A percentile compares a stretch with the other conserved stretches of the same genome.
These are phyloP conservation scores for Bipolaris zeicola DNA, from an alignment of 2,329 filamentous ascomycete genomes.

Conservation along the genomic window DNA sequence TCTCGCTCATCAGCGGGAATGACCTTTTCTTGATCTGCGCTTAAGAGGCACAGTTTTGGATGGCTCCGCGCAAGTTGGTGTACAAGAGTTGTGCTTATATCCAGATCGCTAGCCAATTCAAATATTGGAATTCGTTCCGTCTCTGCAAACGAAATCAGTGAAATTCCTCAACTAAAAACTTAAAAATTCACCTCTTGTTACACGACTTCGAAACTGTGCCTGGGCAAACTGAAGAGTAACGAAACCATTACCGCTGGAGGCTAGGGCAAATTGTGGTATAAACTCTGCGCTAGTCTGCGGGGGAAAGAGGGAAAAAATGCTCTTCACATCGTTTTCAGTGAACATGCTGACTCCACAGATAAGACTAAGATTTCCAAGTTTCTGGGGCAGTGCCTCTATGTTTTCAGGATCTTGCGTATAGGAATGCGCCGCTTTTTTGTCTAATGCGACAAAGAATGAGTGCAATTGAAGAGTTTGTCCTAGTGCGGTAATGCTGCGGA, in stretches of 20 bases:
- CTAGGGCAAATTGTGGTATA: conserved; percentile 28
- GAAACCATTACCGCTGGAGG: conserved; percentile 33
- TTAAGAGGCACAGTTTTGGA: conserved; percentile 30
- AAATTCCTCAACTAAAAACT: background rate
- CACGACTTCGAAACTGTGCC: conserved; percentile 25
- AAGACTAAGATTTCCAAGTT: background rate
- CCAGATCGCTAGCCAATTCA: conserved; percentile 24
- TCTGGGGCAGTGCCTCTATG: background rate
- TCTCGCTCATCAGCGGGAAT: conserved; percentile 33
- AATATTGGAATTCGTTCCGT: conserved; percentile 22
- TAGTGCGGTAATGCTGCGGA: background rate
- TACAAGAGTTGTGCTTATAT: conserved; percentile 28
- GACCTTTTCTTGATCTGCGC: conserved; percentile 28
- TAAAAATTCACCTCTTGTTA: conserved; percentile 20
- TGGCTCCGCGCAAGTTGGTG: conserved; percentile 26
- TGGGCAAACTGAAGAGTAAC: conserved; percentile 30
- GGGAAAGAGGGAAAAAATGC: conserved; percentile 33
- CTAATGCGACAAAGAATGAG: background rate
- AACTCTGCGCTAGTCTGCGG: conserved; percentile 16
- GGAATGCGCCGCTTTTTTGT: background rate
- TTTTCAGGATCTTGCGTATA: background rate
- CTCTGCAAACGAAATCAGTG: conserved; percentile 15
- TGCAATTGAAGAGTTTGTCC: background rate
- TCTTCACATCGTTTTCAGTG: conserved; percentile 38
- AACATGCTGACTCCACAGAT: conserved; percentile 32